phyloP scores from a whole-genome alignment of 148 eudicot species.

The Pouteria glomerata region DNA sequence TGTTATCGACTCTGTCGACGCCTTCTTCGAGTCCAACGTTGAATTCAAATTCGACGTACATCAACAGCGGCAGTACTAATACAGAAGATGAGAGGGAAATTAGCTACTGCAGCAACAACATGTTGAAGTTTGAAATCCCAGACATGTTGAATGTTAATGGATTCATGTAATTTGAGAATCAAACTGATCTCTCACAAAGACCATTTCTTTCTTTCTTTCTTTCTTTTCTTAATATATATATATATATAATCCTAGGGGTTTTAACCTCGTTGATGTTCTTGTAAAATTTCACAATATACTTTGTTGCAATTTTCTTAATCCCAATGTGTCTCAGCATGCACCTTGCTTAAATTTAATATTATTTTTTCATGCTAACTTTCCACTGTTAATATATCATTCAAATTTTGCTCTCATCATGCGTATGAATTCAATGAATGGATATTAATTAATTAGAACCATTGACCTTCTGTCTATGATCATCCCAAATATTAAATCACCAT shows the following conservation, averaged over 20 bases:
- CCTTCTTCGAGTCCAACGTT: constrained; percentile 54
- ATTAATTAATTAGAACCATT: background rate
- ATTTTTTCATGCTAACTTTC: no score
- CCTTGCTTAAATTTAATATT: no score
- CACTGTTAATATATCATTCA: no score
- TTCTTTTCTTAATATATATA: no score
- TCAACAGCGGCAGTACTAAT: constrained; percentile 26
- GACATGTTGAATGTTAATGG: constrained; percentile 50
- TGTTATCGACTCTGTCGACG: constrained; percentile 50
- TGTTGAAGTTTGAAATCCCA: constrained; percentile 56
- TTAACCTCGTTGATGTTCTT: background rate
- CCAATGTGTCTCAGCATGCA: background rate
- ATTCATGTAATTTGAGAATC: constrained; percentile 34
- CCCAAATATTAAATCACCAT: background rate
- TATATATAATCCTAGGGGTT: no score
- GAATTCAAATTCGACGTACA: constrained; percentile 45
- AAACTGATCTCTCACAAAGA: background rate
- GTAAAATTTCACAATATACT: background rate
- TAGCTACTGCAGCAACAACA: constrained; percentile 60
- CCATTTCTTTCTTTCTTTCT: background rate
- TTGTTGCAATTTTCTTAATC: background rate
- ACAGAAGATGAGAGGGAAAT: constrained; percentile 63
- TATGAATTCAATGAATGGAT: background rate
- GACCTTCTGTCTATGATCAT: background rate
- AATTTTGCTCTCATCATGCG: background rate